Conservation (phyloP, 2,329 filamentous ascomycete species). For the Lachnellula subtilissima region DNA sequence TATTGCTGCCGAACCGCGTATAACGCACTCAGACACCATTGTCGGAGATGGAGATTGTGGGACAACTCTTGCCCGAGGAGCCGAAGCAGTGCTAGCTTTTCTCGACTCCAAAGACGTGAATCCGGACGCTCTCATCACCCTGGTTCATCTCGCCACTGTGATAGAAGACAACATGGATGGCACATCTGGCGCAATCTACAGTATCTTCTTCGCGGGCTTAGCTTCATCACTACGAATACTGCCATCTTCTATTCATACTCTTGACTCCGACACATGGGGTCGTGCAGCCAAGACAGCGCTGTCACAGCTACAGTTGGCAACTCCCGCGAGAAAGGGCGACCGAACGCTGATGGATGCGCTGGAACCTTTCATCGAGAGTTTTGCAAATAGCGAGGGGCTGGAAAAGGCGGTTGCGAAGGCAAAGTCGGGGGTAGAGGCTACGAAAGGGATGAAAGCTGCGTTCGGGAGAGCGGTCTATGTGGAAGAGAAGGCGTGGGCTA, state of each 20-base stretch:
- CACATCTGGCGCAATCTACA: constrained; percentile 31
- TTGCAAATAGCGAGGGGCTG: constrained; percentile 37
- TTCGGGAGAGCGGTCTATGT: constrained; percentile 51
- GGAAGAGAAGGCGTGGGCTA: constrained; percentile 42
- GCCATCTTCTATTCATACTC: constrained; percentile 17
- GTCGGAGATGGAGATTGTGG: constrained; percentile 33
- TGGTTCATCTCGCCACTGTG: constrained; percentile 25
- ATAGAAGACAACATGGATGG: constrained; percentile 31
- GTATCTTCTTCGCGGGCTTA: constrained; percentile 21
- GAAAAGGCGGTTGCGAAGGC: constrained; percentile 44
- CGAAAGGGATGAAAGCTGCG: constrained; percentile 50
- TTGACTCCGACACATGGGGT: constrained; percentile 12
- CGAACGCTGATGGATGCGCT: constrained; percentile 31
- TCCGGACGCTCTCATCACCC: constrained; percentile 14
- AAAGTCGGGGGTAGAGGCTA: constrained; percentile 43
- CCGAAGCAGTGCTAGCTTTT: constrained; percentile 30
- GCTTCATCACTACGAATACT: constrained; percentile 4
- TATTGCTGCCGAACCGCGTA: constrained; percentile 42
- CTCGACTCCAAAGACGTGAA: constrained; percentile 14
- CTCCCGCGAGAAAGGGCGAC: constrained; percentile 28
- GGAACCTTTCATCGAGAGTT: constrained; percentile 30
- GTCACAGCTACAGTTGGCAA: constrained; percentile 25
- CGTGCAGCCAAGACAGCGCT: constrained; percentile 20
- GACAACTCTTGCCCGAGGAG: constrained; percentile 26
- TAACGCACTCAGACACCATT: constrained; percentile 46